These are phyloP conservation scores for Sarocladium brachiariae DNA, from an alignment of 2,329 filamentous ascomycete species.

Conservation along the genomic window DNA sequence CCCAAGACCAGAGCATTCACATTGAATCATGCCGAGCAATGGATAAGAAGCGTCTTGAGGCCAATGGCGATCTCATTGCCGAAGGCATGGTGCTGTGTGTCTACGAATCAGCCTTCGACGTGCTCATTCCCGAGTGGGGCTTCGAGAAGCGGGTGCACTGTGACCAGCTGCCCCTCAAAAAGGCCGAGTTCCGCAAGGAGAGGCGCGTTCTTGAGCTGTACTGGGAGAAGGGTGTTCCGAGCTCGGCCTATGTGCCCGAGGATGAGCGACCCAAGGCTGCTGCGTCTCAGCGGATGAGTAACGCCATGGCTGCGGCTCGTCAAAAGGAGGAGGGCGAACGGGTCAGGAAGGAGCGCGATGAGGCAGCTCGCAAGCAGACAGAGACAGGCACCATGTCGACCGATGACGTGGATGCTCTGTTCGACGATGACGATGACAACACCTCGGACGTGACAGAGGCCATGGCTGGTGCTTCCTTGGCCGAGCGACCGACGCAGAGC, in stretches of 20 bases:
- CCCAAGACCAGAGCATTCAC: constrained; percentile 97
- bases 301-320: constrained; percentile 67
- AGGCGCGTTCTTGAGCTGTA: constrained; percentile 91
- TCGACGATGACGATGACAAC: constrained; percentile 88
- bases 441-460: constrained; percentile 83
- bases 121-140: constrained; percentile 94
- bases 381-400: constrained; percentile 92
- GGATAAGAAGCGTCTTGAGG: constrained; percentile 83
- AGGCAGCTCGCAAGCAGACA: constrained; percentile 86
- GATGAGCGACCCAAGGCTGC: constrained; percentile 89
- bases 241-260: constrained; percentile 91
- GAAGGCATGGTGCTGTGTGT: constrained; percentile 96
- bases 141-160: constrained; percentile 99
- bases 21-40: constrained; percentile 95
- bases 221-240: constrained; percentile 99
- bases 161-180: constrained; percentile 94
- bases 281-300: constrained; percentile 64
- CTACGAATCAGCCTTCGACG: constrained; percentile 97
- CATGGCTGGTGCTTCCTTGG: constrained; percentile 83
- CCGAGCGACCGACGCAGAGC: constrained; percentile 87
- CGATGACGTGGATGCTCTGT: constrained; percentile 89
- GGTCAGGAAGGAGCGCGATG: constrained; percentile 78
- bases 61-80: constrained; percentile 84
- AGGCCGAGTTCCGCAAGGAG: constrained; percentile 98
- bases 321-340: constrained; percentile 79